Percentiles rank a stretch among this genome's conserved stretches.
These are phyloP conservation scores for Paraleonurus japonicus DNA, from an alignment of 257 asterid species.

Conservation along the genomic window DNA sequence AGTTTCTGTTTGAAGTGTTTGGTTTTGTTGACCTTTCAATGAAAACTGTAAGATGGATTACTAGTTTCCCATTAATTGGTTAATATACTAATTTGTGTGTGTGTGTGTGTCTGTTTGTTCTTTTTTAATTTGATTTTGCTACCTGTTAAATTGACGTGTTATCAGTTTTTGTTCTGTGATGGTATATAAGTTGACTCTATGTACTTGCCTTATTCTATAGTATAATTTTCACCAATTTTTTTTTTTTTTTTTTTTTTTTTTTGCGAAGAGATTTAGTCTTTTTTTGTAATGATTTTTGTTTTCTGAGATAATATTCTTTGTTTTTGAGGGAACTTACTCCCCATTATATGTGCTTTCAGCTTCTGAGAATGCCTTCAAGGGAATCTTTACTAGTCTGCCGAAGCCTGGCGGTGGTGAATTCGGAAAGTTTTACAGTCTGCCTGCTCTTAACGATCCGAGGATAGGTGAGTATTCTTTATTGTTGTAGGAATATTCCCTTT, in stretches of 20 bases:
- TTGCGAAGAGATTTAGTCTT: background rate
- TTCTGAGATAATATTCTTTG: constrained; percentile 11
- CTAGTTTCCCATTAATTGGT: background rate
- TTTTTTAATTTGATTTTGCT: background rate
- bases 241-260: no score
- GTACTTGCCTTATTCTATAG: background rate
- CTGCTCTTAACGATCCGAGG: constrained; percentile 86
- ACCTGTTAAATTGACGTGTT: constrained; percentile 2
- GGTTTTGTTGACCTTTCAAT: background rate
- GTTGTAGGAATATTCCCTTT: background rate
- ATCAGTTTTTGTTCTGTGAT: background rate
- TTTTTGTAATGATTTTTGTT: background rate
- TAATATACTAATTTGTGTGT: constrained; percentile 7
- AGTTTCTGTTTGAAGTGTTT: background rate
- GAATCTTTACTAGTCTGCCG: constrained; percentile 71
- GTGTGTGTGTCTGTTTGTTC: background rate
- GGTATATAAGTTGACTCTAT: constrained; percentile 24
- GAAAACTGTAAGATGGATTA: background rate
- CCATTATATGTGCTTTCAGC: constrained; percentile 48
- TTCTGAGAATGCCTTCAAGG: constrained; percentile 75
- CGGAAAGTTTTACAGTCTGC: constrained; percentile 85
- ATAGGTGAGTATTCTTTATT: constrained; percentile 50
- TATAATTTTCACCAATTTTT: background rate
- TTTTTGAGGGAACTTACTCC: constrained; percentile 14
- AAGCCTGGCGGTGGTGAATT: constrained; percentile 96